Base-by-base conservation (phyloP, 192 early-diverging fungal species). In the Coemansia sp. region DNA sequence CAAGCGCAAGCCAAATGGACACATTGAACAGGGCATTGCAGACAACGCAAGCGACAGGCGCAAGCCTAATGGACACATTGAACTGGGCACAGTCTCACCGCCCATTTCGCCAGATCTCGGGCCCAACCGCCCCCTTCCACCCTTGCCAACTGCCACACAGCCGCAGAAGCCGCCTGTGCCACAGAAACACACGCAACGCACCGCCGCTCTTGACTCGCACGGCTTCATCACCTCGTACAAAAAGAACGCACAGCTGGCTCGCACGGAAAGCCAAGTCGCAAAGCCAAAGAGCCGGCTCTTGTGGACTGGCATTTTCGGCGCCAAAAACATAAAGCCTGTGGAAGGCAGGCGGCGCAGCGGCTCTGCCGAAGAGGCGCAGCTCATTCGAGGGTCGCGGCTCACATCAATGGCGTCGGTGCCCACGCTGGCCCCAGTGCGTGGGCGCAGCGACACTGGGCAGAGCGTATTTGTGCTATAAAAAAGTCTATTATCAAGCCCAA, bases 221-320 rank as follows among this genome's bases (percentile, higher is more conserved):
- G 64, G 67, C 10, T 70, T 67, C 35, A 79, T 79, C 15, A 63
- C 63, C 22, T 79, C 76, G 17, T 70, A 79, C 58, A 66, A 67
- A 58, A 57, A 69, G 56, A 49, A 69, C 19, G 35, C 25, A 6
- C 57, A 58, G 24, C 56, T 58, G 54, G 59, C 56, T 29, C 56
- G 17, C 6, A n/a, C 51, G 14, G 25, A 19, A 15, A 37, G 48
- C 50, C 48, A 54, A 56, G 47, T 6, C 17, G 67, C 58, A 59
- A 50, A 51, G 25, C 37, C 51, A 60, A 43, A 55, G 67, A 75
- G 67, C 35, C 64, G 55, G 62, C 63, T 56, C 2, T 15, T 57
- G 22, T 74, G 77, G 77, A 53, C 56, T 8, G 72, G 72, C 21
- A 53, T 80, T 23, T 74, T 80, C 68, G 77, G 77, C 62, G 64